A percentile compares a stretch with the other conserved stretches of the same genome.
phyloP scores from a whole-genome alignment of 177 flowering plant species.

The Telopea speciosissima region DNA sequence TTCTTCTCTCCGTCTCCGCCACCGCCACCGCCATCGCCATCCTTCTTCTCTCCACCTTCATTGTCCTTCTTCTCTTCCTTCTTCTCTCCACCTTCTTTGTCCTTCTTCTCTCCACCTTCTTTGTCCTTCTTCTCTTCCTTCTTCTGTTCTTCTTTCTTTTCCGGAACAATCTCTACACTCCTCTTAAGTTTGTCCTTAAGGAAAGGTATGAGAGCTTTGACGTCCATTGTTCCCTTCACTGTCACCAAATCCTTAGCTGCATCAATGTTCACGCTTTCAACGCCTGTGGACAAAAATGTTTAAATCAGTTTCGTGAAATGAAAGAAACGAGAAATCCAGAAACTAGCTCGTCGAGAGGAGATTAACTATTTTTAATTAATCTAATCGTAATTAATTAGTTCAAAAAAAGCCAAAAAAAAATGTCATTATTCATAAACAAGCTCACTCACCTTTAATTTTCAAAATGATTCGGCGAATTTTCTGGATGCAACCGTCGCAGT shows the following conservation, averaged over 20 bases:
- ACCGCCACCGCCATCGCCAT: conserved; percentile 9
- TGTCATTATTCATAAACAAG: too few species aligned
- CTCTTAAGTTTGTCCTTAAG: conserved; percentile 49
- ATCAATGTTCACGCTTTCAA: conserved; percentile 40
- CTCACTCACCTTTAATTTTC: conserved; percentile 41
- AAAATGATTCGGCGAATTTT: conserved; percentile 37
- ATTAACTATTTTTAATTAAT: too few species aligned
- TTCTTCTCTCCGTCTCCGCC: conserved; percentile 4
- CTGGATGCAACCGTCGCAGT: conserved; percentile 68
- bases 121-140: conserved; percentile 9
- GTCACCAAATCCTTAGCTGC: conserved; percentile 49
- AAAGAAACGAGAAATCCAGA: background rate
- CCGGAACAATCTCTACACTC: conserved; percentile 52
- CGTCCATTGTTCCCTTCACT: conserved; percentile 66
- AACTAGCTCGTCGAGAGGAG: background rate
- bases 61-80: conserved; percentile 17
- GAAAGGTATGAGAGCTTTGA: conserved; percentile 33
- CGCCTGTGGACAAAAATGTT: conserved; percentile 46
- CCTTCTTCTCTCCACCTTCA: conserved; percentile 21
- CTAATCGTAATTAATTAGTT: too few species aligned
- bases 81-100: conserved; percentile 11
- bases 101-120: conserved; percentile 22
- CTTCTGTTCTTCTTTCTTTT: conserved; percentile 22
- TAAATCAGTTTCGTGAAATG: background rate
- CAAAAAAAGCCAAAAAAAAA: too few species aligned